A percentile compares a stretch with the other conserved stretches of the same genome.
phyloP scores from a whole-genome alignment of 768 basidiomycete genomes.

The Trametes cinnabarina region DNA sequence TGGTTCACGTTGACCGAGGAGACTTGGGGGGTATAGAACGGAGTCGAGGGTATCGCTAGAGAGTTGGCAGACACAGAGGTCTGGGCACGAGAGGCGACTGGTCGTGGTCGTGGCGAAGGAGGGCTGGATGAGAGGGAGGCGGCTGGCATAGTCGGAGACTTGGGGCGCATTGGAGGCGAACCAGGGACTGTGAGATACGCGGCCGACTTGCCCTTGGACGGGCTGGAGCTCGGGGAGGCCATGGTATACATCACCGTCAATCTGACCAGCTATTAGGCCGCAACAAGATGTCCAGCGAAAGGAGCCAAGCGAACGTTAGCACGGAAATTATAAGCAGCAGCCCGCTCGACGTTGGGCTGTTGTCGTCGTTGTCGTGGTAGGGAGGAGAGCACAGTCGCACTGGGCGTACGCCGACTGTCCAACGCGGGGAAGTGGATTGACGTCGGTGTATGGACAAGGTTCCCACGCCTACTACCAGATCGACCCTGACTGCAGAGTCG shows the following conservation, averaged over 20 bases:
- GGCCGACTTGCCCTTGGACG: conserved; percentile 4
- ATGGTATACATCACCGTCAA: conserved; percentile 2
- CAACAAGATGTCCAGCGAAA: no score
- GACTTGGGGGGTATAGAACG: conserved; percentile 20
- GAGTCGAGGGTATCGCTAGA: conserved; percentile 11
- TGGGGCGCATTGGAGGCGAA: conserved; percentile 8
- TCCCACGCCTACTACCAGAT: conserved; percentile 5
- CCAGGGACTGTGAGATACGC: conserved; percentile 5
- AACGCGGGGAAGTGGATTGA: conserved; percentile 3
- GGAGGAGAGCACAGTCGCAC: neutral
- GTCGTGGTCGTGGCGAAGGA: conserved; percentile 5
- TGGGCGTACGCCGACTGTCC: neutral
- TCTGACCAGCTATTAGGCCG: no score
- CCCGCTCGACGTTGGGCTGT: no score
- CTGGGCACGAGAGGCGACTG: conserved; percentile 12
- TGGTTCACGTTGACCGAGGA: conserved; percentile 13
- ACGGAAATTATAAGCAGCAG: no score
- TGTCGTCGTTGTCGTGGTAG: no score
- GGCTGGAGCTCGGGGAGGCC: conserved; percentile 5
- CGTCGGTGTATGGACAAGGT: neutral
- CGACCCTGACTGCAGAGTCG: neutral
- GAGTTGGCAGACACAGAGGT: conserved; percentile 10
- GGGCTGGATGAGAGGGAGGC: conserved; percentile 4
- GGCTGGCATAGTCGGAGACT: conserved; percentile 13
- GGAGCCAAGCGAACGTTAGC: no score